Evolutionary conservation across 179 eudicot species (phyloP).

Genomic region (Silene noctiflora): DNA sequence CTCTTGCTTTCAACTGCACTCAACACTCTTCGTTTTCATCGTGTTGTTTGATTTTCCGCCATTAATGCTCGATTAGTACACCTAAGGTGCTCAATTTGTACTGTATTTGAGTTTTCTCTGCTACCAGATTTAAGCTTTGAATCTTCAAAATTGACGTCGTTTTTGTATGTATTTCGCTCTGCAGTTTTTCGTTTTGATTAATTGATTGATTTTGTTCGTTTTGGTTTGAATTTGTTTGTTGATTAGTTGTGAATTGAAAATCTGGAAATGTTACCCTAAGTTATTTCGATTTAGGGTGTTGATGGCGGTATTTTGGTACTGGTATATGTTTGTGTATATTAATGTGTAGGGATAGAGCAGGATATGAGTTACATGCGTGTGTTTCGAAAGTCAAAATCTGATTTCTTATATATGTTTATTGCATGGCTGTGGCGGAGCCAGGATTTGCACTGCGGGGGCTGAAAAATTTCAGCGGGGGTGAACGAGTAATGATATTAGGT

Average conservation of each 20-base stretch:
- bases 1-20: neutral
- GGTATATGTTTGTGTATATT: neutral
- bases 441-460: no score
- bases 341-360: neutral
- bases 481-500: no score
- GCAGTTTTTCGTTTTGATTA: neutral
- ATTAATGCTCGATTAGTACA: neutral
- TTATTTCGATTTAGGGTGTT: no score
- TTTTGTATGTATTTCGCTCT: neutral
- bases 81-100: neutral
- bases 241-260: neutral
- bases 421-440: neutral
- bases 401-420: no score
- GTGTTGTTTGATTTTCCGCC: neutral
- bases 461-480: no score
- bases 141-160: neutral
- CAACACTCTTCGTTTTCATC: neutral
- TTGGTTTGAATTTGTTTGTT: no score
- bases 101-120: neutral
- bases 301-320: neutral
- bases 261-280: neutral
- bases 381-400: neutral
- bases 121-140: no score
- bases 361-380: neutral
- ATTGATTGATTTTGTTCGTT: no score